Percentiles rank a stretch among this genome's conserved stretches.
Evolutionary conservation across 202 grass and related monocot species (phyloP).

Genomic region (Panicum hallii): DNA sequence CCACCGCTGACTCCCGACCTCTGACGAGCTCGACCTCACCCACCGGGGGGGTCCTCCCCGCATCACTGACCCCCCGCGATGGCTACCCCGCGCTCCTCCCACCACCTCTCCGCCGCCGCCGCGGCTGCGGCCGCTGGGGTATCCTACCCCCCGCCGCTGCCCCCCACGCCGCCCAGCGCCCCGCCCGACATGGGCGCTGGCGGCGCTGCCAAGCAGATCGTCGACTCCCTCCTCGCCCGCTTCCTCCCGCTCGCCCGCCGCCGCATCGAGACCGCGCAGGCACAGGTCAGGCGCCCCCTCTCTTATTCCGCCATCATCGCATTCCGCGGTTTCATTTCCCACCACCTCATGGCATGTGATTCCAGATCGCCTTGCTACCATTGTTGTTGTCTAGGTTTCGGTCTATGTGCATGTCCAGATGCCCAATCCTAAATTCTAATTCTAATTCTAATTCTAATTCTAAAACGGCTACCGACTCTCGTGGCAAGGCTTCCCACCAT

Average conservation of each 20-base stretch:
- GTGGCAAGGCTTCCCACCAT: background rate
- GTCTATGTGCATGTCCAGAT: background rate
- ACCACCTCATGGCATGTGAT: background rate
- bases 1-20: too few species aligned
- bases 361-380: background rate
- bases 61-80: background rate
- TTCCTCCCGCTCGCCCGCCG: slow-evolving; percentile 97
- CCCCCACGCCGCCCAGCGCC: slow-evolving; percentile 48
- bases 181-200: slow-evolving; percentile 68
- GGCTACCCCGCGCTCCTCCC: slow-evolving; percentile 69
- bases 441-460: too few species aligned
- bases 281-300: slow-evolving; percentile 63
- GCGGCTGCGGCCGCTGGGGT: slow-evolving; percentile 43
- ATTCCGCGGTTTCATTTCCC: background rate
- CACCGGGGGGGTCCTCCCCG: too few species aligned
- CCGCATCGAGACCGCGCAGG: slow-evolving; percentile 98
- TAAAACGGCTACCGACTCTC: background rate
- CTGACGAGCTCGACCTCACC: too few species aligned
- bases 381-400: background rate
- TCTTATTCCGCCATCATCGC: background rate
- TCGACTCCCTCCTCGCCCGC: slow-evolving; percentile 90
- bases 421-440: background rate
- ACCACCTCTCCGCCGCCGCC: slow-evolving; percentile 50
- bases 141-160: slow-evolving; percentile 54
- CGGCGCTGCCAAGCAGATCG: slow-evolving; percentile 93